Percentiles rank a stretch among this genome's conserved stretches.
Evolutionary conservation across 192 early-diverging fungal genomes (phyloP).

Genomic region (Globomyces pollinis-pini): DNA sequence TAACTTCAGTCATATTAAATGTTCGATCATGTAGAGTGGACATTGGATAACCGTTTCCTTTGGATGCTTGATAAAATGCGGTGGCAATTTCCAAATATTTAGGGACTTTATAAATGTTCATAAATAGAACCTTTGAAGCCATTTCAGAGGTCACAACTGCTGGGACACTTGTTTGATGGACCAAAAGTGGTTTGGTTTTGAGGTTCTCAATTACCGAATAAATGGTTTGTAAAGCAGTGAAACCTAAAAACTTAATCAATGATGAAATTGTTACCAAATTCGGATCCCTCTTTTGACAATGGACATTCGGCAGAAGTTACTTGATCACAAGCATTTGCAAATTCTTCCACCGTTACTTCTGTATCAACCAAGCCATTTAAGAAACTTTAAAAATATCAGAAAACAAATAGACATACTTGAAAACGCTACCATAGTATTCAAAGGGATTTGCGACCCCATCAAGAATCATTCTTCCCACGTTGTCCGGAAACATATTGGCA

Average conservation of each 20-base stretch:
- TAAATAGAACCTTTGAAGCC: not conserved
- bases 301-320: not conserved
- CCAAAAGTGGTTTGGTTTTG: not conserved
- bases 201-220: not conserved
- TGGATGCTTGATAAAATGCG: not conserved
- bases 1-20: too few species aligned
- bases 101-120: slow-evolving; percentile 8
- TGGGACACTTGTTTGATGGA: not conserved
- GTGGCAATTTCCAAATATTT: slow-evolving; percentile 14
- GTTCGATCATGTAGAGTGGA: too few species aligned
- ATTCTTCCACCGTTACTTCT: not conserved
- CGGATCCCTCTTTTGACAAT: too few species aligned
- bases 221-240: not conserved
- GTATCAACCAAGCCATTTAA: not conserved
- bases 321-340: not conserved
- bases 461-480: slow-evolving; percentile 23
- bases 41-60: too few species aligned
- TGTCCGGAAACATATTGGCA: slow-evolving; percentile 31
- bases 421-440: not conserved
- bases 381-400: not conserved
- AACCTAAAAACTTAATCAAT: not conserved
- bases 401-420: too few species aligned
- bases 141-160: not conserved
- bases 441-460: slow-evolving; percentile 30
- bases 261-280: too few species aligned